Conservation (phyloP, 2,329 filamentous ascomycete species). For the Botryotinia globosa region DNA sequence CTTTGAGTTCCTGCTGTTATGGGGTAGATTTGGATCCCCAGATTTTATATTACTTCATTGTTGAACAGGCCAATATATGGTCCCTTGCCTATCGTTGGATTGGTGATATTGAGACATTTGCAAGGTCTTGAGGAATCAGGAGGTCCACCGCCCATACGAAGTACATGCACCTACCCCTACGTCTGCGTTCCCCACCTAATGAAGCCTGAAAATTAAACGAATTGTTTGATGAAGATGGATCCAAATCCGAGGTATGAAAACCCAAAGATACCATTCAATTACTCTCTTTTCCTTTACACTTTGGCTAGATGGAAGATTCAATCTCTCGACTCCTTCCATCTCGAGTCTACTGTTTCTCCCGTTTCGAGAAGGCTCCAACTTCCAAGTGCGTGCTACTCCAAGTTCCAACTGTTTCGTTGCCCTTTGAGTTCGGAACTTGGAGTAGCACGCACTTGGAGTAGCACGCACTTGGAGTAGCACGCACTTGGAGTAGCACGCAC, state of each 20-base stretch:
- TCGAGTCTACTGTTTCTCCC: not conserved
- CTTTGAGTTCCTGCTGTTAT: not conserved
- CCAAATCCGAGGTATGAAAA: not conserved
- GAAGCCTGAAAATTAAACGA: not conserved
- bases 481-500: no score
- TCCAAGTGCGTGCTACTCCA: no score
- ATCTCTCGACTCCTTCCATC: not conserved
- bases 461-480: no score
- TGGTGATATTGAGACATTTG: slow-evolving; percentile 1
- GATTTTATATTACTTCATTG: slow-evolving; percentile 4
- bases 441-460: no score
- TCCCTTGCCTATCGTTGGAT: not conserved
- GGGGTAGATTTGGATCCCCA: slow-evolving; percentile 9
- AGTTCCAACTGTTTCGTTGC: no score
- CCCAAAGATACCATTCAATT: not conserved
- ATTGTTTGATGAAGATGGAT: not conserved
- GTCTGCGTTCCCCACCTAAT: not conserved
- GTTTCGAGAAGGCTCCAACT: not conserved
- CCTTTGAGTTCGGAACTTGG: no score
- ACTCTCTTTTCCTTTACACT: not conserved
- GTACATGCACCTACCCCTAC: not conserved
- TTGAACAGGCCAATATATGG: slow-evolving; percentile 12
- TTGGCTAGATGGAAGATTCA: not conserved
- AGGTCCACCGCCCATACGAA: not conserved
- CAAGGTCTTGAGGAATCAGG: not conserved